Percentiles rank a stretch among this genome's conserved stretches.
These are phyloP conservation scores for Yarrowia deformans DNA, from an alignment of 805 yeast genomes.

Conservation along the genomic window DNA sequence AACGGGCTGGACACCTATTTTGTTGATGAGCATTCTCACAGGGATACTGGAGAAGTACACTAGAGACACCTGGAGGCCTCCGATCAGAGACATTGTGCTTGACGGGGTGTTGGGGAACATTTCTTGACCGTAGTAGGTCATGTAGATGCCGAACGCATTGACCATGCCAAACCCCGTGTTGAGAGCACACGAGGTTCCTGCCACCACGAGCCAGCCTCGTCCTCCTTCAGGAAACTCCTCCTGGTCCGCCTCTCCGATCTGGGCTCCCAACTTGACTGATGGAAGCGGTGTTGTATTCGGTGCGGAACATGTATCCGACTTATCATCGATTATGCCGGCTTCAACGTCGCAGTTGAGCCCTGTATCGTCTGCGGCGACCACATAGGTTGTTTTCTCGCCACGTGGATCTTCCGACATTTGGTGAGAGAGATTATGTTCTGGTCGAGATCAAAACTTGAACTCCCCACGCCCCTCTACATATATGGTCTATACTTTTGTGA, in stretches of 20 bases:
- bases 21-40: conserved; percentile 53
- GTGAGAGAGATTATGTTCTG: background rate
- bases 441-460: background rate
- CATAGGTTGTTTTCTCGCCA: conserved; percentile 18
- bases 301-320: conserved; percentile 7
- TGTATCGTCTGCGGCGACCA: background rate
- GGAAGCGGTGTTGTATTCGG: conserved; percentile 14
- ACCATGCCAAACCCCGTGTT: conserved; percentile 65
- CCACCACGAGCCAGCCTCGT: conserved; percentile 60
- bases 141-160: conserved; percentile 65
- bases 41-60: conserved; percentile 53
- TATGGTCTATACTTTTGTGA: too few species aligned
- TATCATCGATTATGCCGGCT: conserved; percentile 14
- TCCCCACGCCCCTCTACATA: conserved; percentile 4
- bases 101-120: conserved; percentile 56
- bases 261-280: conserved; percentile 14
- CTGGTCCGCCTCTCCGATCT: conserved; percentile 45
- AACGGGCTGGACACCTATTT: conserved; percentile 54
- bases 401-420: background rate
- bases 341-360: background rate
- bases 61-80: conserved; percentile 59
- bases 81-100: conserved; percentile 60
- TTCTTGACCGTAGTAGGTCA: conserved; percentile 56
- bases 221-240: conserved; percentile 58
- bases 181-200: conserved; percentile 57